Base-by-base conservation (phyloP, 2,329 filamentous ascomycete genomes). In the Thermothelomyces thermophilus region DNA sequence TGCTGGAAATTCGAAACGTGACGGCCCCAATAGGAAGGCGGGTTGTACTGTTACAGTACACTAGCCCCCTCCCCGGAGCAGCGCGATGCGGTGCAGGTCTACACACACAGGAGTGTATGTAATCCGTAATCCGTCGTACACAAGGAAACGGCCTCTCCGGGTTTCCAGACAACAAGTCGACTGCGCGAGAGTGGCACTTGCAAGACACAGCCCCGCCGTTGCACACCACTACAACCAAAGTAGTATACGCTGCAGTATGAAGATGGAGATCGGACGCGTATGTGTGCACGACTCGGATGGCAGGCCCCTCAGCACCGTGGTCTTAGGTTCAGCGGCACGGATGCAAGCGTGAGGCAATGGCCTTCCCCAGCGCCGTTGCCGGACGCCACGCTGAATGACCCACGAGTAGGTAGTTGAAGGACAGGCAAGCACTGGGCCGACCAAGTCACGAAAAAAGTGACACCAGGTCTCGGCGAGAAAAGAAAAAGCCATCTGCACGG, bases 181-280 rank as follows among this genome's bases (percentile, higher is more conserved):
- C 45, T 51, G 53, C 45, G 31, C 30, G 28, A 11, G 20, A 41
- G 51, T 43, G 51, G 54, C 54, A 50, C 51, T 46, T 33, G 39
- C 39, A 44, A 41, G 48, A 13, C 50, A 33, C 28, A 33, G 19
- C 28, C 36, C 36, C 26, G 33, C 50, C 41, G 43, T 9, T 22
- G 19, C 46, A 47, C 46, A 24, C n/a, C n/a, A n/a, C n/a, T n/a
- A n/a, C n/a, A n/a, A n/a, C n/a, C n/a, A n/a, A n/a, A n/a, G n/a
- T n/a, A n/a, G n/a, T n/a, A n/a, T n/a, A n/a, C n/a, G n/a, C n/a
- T 40, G 41, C 34, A 10, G n/a, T 9, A 31, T 22, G 17, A 22
- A 40, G 26, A 37, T 24, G 33, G 33, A 17, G 26, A 35, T 26
- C 17, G 30, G 41, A 47, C 43, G 28, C 45, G 11, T 34, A 44